Evolutionary conservation across 371 early-diverging fungal species (phyloP).

Genomic region (Globomyces sp.): DNA sequence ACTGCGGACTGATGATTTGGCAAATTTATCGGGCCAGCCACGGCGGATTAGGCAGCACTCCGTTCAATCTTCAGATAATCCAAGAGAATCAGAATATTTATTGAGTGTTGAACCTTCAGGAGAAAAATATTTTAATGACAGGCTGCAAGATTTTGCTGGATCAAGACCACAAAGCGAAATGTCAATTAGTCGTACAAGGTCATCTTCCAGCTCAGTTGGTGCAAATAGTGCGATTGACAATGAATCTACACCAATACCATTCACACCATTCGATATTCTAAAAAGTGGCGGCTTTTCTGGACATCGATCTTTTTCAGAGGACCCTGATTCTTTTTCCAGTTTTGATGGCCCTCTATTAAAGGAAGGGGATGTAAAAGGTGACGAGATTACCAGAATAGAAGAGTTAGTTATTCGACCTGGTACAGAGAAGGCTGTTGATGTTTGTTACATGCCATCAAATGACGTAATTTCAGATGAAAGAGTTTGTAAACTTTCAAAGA

Average conservation of each 20-base stretch:
- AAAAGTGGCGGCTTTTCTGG: constrained; percentile 1
- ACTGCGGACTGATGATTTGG: constrained; percentile 32
- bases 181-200: constrained; percentile 7
- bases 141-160: background rate
- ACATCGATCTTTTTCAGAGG: constrained; percentile 5
- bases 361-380: constrained; percentile 15
- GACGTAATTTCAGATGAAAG: constrained; percentile 59
- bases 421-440: constrained; percentile 75
- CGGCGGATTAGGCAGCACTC: constrained; percentile 9
- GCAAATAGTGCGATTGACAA: background rate
- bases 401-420: constrained; percentile 86
- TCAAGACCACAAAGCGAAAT: constrained; percentile 14
- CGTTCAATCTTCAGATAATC: background rate
- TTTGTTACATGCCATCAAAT: constrained; percentile 73
- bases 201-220: constrained; percentile 10
- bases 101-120: background rate
- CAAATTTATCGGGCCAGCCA: background rate
- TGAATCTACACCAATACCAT: background rate
- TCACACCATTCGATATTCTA: background rate
- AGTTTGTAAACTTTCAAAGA: constrained; percentile 69
- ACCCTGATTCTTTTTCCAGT: constrained; percentile 13
- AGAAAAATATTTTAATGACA: background rate
- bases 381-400: constrained; percentile 72
- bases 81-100: background rate
- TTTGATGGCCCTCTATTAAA: background rate